Evolutionary conservation across 805 yeast genomes (phyloP).

Genomic region (Candida maesae): DNA sequence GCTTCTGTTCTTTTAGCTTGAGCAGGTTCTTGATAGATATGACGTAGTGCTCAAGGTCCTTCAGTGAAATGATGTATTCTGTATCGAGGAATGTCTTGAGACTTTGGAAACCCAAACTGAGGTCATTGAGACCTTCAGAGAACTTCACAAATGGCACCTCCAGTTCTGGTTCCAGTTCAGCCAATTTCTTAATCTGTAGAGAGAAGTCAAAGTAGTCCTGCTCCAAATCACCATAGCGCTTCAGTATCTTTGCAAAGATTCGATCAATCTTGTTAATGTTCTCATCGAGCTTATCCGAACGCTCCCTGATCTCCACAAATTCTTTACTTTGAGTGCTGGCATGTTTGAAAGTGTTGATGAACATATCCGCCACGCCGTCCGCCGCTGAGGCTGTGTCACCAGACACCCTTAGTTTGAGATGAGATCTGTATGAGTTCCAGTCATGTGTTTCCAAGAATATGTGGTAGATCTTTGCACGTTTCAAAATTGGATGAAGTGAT

Average conservation of each 20-base stretch:
- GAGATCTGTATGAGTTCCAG: slow-evolving; percentile 66
- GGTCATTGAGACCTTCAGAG: slow-evolving; percentile 42
- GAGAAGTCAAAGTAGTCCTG: slow-evolving; percentile 71
- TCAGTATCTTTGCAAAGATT: slow-evolving; percentile 67
- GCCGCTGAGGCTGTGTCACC: slow-evolving; percentile 21
- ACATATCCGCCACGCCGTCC: slow-evolving; percentile 84
- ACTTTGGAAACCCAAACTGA: slow-evolving; percentile 39
- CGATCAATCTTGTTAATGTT: slow-evolving; percentile 76
- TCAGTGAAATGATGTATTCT: slow-evolving; percentile 74
- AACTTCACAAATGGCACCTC: slow-evolving; percentile 37
- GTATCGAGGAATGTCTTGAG: slow-evolving; percentile 60
- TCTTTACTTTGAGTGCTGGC: slow-evolving; percentile 66
- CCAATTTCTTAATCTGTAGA: slow-evolving; percentile 63
- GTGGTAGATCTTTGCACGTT: slow-evolving; percentile 65
- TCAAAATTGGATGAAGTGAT: slow-evolving; percentile 67
- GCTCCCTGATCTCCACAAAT: slow-evolving; percentile 77
- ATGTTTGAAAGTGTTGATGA: slow-evolving; percentile 90
- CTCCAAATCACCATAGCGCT: slow-evolving; percentile 68
- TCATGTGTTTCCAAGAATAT: slow-evolving; percentile 70
- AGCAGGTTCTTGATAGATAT: slow-evolving; percentile 61
- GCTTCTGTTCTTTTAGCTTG: slow-evolving; percentile 85
- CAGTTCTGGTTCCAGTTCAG: slow-evolving; percentile 48
- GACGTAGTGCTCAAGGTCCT: slow-evolving; percentile 83
- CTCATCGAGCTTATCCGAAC: slow-evolving; percentile 79
- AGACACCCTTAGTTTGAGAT: slow-evolving; percentile 37